Evolutionary conservation across 345 rosid species (phyloP), one percentile per base, ranked within the genome.

Genomic region (Acer saccharum): DNA sequence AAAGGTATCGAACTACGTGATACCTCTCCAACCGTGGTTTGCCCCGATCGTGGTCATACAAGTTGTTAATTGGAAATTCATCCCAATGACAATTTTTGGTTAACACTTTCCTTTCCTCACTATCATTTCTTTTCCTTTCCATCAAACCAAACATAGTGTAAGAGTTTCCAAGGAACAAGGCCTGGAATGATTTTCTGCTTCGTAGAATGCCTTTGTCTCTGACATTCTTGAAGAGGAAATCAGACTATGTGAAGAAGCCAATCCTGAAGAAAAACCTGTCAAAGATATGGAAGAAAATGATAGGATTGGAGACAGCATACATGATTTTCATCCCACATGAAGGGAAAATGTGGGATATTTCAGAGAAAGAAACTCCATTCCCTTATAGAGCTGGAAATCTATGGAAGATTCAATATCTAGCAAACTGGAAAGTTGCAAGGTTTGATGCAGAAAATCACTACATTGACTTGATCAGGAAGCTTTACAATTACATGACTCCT

Each of bases 221-320:
- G 4, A 32, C 1, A 2, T 72, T 20, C 7, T 27, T 60, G 54
- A 72, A 72, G 66, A 57, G 66, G 52, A 72, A 58, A 41, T 72
- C 55, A 7, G 76, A 72, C 13, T 72, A 72, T 41, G 76, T 72
- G n/a, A 57, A 41, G 23, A 52, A 72, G 66, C 76, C 67, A 21
- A 60, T 72, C 25, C 46, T 35, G 4, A 72, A 21, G 35, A 52
- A 35, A n/a, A 66, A 52, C 9, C 46, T 72, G 0, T 32, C 60
- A 35, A 52, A 60, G 50, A 43, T 72, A 9, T 57, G 52, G 65
- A 58, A 72, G 76, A 60, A 18, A 14, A 72, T 72, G 76, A 72
- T 72, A 23, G 35, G 60, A 60, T 12, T 72, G 7, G 76, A 60
- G 20, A 72, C 18, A n/a, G 25, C 66, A 10, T n/a, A 32, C 20